These are phyloP conservation scores for Diaporthe citriasiana DNA, from an alignment of 2,329 filamentous ascomycete genomes.

Conservation along the genomic window DNA sequence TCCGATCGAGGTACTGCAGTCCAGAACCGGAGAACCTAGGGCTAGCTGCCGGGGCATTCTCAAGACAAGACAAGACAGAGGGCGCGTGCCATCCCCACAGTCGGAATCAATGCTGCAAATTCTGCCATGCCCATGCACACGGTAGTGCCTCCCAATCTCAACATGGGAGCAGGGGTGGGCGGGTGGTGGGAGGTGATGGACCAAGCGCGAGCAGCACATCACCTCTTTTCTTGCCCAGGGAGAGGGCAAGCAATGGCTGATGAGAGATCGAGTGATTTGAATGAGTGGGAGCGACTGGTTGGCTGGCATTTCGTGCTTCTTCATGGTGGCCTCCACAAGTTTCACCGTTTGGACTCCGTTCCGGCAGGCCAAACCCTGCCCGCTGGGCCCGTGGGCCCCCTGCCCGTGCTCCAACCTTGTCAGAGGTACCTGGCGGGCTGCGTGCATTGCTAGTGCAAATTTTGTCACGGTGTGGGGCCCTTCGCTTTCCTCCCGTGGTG, in stretches of 20 bases:
- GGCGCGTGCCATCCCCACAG: constrained; percentile 23
- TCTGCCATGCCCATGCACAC: constrained; percentile 20
- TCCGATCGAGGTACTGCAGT: not conserved
- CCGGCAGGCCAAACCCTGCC: constrained; percentile 28
- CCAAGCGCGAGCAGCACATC: not conserved
- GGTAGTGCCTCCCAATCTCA: constrained; percentile 10
- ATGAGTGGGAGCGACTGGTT: not conserved
- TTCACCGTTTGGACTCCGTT: constrained; percentile 37
- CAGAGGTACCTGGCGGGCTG: constrained; percentile 15
- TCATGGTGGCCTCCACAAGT: constrained; percentile 24
- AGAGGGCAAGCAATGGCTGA: not conserved
- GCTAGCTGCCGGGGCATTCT: constrained; percentile 12
- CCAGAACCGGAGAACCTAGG: not conserved
- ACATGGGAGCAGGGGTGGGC: not conserved
- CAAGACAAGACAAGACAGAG: not conserved
- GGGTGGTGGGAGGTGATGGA: constrained; percentile 16
- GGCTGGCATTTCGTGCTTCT: constrained; percentile 1
- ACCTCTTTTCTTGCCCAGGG: not conserved
- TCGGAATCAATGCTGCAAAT: constrained; percentile 32
- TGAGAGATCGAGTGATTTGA: not conserved
- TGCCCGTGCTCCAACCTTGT: constrained; percentile 19
- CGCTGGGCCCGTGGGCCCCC: constrained; percentile 2
- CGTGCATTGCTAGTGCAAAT: constrained; percentile 26
- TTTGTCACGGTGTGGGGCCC: constrained; percentile 14
- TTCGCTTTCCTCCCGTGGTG: constrained; percentile 25